Conservation (phyloP, 306 rosid species). For the Ochetophila trinervis region DNA sequence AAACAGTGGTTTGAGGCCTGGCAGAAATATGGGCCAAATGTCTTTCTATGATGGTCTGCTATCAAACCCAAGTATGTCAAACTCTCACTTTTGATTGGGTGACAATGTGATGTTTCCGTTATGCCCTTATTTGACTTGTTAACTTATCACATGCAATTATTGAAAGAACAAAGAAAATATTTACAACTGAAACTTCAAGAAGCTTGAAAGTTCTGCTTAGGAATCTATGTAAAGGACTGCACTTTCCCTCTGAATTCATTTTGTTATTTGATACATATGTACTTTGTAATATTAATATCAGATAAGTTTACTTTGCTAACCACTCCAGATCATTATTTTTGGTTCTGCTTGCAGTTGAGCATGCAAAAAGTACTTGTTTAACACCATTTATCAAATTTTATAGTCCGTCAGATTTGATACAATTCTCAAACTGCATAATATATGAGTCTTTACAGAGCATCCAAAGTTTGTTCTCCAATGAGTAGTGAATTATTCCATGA, state of each 20-base stretch:
- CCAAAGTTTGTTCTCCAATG: too few species aligned
- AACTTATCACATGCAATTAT: not conserved
- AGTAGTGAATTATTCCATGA: too few species aligned
- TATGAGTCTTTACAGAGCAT: too few species aligned
- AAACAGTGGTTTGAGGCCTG: constrained; percentile 42
- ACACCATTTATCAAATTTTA: not conserved
- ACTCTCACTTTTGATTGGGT: not conserved
- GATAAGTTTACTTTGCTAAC: not conserved
- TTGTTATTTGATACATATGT: not conserved
- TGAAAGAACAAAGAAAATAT: not conserved
- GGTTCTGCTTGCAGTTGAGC: not conserved
- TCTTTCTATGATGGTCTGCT: constrained; percentile 67
- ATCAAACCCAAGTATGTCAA: constrained; percentile 47
- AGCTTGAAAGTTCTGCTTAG: not conserved
- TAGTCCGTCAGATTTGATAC: not conserved
- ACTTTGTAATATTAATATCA: not conserved
- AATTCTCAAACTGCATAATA: not conserved
- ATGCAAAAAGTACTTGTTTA: not conserved
- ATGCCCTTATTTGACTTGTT: not conserved
- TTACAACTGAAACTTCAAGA: not conserved
- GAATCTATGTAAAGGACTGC: not conserved
- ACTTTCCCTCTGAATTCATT: not conserved
- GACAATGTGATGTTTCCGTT: not conserved
- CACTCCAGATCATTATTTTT: not conserved
- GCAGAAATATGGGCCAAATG: constrained; percentile 47